Conservation (phyloP, 208 protist species). For the Acanthamoeba culbertsoni region DNA sequence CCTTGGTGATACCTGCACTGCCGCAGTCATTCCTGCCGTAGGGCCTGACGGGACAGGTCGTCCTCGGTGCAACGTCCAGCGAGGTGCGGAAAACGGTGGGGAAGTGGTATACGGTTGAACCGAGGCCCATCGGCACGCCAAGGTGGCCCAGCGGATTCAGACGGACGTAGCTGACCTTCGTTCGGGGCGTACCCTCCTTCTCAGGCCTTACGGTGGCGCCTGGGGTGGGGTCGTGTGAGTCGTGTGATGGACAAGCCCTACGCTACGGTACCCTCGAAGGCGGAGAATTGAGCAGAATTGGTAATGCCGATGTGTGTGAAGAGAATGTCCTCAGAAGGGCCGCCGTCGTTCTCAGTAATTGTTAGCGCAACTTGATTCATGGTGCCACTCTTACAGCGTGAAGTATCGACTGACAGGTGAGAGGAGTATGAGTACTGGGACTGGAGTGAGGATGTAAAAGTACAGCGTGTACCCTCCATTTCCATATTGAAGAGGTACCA, state of each 20-base stretch:
- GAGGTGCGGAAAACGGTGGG: constrained; percentile 8
- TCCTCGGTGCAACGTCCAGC: not conserved
- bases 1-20: not conserved
- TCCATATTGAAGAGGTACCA: constrained; percentile 56
- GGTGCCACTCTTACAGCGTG: constrained; percentile 25
- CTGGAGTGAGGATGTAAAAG: not conserved
- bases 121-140: not conserved
- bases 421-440: not conserved
- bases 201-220: constrained; percentile 3
- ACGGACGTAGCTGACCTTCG: constrained; percentile 29
- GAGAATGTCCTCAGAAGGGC: constrained; percentile 45
- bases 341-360: not conserved
- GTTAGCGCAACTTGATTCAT: not conserved
- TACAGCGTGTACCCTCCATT: not conserved
- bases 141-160: not conserved
- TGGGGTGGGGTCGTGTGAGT: not conserved
- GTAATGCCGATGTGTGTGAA: not conserved
- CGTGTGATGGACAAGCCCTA: too few species aligned
- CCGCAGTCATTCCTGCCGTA: not conserved
- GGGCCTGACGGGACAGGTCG: not conserved
- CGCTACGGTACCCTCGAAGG: not conserved
- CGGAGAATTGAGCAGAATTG: not conserved
- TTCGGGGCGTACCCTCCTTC: not conserved
- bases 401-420: constrained; percentile 25
- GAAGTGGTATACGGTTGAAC: constrained; percentile 32